These are phyloP conservation scores for Tripterygium wilfordii DNA, from an alignment of 177 flowering plant genomes.

Conservation along the genomic window DNA sequence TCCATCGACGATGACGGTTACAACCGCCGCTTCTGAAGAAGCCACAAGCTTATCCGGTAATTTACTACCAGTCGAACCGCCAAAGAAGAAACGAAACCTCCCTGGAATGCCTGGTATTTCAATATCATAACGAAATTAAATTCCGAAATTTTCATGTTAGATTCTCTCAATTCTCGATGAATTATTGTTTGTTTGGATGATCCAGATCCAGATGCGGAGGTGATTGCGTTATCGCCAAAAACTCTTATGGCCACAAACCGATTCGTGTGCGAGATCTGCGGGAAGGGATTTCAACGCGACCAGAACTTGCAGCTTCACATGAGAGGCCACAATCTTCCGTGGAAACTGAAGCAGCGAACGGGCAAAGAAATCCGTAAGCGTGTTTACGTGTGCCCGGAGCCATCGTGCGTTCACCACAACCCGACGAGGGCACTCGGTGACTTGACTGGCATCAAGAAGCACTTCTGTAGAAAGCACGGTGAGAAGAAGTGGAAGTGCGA, in stretches of 20 bases:
- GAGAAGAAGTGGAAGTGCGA: conserved; percentile 99
- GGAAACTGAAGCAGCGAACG: conserved; percentile 78
- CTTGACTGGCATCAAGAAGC: conserved; percentile 93
- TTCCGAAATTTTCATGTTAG: no score
- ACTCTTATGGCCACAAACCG: conserved; percentile 84
- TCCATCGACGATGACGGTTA: conserved; percentile 35
- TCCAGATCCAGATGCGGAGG: conserved; percentile 92
- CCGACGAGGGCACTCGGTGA: conserved; percentile 90
- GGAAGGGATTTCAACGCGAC: conserved; percentile 92
- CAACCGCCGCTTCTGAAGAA: conserved; percentile 52
- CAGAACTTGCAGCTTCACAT: conserved; percentile 94
- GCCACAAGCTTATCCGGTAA: conserved; percentile 36
- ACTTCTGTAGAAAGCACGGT: conserved; percentile 87
- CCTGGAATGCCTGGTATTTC: conserved; percentile 90
- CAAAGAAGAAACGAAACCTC: conserved; percentile 80
- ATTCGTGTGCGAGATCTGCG: conserved; percentile 93
- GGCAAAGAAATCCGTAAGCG: conserved; percentile 59
- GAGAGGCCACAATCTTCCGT: conserved; percentile 89
- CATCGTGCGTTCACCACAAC: conserved; percentile 76
- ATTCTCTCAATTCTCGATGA: no score
- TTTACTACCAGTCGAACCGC: conserved; percentile 13
- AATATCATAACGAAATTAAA: neutral
- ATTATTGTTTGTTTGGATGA: no score
- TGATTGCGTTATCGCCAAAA: conserved; percentile 81
- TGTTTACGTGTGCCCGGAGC: conserved; percentile 90